These are phyloP conservation scores for Umbelopsis isabellina DNA, from an alignment of 192 early-diverging fungal genomes.

Conservation along the genomic window DNA sequence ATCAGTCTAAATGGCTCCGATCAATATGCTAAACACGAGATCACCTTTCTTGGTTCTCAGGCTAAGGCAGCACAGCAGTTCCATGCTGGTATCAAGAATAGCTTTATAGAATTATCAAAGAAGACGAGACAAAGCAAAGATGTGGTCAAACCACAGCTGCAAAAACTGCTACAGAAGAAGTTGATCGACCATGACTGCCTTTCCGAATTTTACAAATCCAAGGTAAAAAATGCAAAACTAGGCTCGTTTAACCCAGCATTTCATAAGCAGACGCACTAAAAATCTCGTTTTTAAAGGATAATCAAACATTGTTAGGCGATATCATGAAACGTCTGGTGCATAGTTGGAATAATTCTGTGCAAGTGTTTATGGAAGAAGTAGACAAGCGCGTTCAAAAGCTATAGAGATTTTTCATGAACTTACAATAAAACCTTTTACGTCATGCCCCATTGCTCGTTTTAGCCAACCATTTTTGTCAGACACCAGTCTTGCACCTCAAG, in stretches of 20 bases:
- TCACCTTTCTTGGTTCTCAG: background rate
- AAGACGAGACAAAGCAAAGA: conserved; percentile 26
- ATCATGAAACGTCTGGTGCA: conserved; percentile 22
- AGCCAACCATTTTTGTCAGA: background rate
- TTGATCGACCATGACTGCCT: background rate
- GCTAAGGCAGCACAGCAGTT: conserved; percentile 14
- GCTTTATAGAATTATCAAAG: conserved; percentile 24
- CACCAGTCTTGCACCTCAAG: background rate
- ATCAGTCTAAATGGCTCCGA: background rate
- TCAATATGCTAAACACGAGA: background rate
- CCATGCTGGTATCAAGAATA: conserved; percentile 22
- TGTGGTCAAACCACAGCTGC: conserved; percentile 25
- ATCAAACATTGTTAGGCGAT: conserved; percentile 19
- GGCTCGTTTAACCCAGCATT: background rate
- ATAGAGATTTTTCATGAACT: background rate
- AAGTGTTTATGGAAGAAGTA: conserved; percentile 24
- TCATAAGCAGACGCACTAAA: background rate
- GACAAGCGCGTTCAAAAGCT: conserved; percentile 35
- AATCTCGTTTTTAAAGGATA: background rate
- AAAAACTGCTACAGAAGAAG: conserved; percentile 29
- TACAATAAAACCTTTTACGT: background rate
- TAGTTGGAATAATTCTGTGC: conserved; percentile 31
- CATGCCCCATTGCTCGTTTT: background rate
- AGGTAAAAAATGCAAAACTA: conserved; percentile 12
- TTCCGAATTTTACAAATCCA: conserved; percentile 9